These are phyloP conservation scores for Termitomyces sp. DNA, from an alignment of 768 basidiomycete species.

Conservation along the genomic window DNA sequence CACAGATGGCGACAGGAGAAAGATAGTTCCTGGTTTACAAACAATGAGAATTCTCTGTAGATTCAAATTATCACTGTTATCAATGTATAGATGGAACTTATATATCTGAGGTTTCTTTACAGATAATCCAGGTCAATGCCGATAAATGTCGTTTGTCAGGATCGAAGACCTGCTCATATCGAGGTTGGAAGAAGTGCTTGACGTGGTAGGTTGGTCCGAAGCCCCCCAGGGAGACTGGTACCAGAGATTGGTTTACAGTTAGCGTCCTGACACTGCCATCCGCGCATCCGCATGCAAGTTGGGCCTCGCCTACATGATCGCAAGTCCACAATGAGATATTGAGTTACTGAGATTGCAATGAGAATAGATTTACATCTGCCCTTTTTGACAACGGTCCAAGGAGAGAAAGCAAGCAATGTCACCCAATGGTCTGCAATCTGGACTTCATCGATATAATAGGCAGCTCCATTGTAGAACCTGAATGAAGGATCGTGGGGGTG, in stretches of 20 bases:
- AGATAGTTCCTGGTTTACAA: conserved; percentile 13
- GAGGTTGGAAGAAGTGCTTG: conserved; percentile 22
- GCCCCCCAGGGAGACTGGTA: conserved; percentile 16
- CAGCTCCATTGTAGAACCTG: conserved; percentile 15
- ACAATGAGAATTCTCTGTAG: conserved; percentile 12
- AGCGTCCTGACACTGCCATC: conserved; percentile 12
- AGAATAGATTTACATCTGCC: conserved; percentile 7
- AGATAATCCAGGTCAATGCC: conserved; percentile 41
- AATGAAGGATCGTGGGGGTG: neutral
- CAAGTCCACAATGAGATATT: neutral
- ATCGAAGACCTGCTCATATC: conserved; percentile 13
- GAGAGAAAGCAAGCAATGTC: conserved; percentile 46
- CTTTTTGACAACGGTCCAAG: conserved; percentile 31
- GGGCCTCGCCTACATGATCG: conserved; percentile 4
- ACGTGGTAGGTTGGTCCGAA: conserved; percentile 30
- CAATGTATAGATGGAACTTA: conserved; percentile 13
- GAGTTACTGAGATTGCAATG: neutral
- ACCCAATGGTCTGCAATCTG: conserved; percentile 44
- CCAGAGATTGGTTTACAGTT: conserved; percentile 10
- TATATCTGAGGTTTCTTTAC: conserved; percentile 18
- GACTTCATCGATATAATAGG: conserved; percentile 18
- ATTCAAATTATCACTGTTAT: neutral
- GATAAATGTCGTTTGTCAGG: conserved; percentile 37
- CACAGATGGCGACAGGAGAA: conserved; percentile 10
- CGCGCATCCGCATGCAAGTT: conserved; percentile 13